Percentiles rank a stretch among this genome's conserved stretches.
phyloP scores from a whole-genome alignment of 2,329 filamentous ascomycete genomes.

The Penicillium sp. region DNA sequence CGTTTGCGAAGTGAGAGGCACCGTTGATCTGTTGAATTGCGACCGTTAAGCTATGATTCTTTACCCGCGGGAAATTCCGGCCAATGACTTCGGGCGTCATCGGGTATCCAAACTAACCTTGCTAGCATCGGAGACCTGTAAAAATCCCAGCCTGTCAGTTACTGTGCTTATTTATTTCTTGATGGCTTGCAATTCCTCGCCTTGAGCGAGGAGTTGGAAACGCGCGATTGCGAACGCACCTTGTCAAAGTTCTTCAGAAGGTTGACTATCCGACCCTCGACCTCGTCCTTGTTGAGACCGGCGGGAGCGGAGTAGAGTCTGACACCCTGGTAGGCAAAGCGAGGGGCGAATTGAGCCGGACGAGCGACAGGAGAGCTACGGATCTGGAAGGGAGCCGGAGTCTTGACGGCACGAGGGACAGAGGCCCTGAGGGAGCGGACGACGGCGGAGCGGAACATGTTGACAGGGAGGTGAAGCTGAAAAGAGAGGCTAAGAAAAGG shows the following conservation, averaged over 20 bases:
- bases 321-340: constrained; percentile 58
- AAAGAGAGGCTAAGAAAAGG: constrained; percentile 10
- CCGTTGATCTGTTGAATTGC: constrained; percentile 63
- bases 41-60: no score
- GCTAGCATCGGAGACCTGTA: constrained; percentile 33
- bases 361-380: constrained; percentile 51
- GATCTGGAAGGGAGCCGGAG: constrained; percentile 52
- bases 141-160: no score
- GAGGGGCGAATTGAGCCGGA: constrained; percentile 50
- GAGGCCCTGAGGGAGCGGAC: constrained; percentile 63
- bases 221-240: constrained; percentile 49
- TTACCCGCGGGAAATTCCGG: no score
- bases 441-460: constrained; percentile 83
- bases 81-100: no score
- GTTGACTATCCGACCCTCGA: constrained; percentile 84
- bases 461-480: constrained; percentile 38
- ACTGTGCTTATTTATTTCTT: no score
- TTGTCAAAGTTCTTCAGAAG: constrained; percentile 96
- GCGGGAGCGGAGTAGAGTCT: constrained; percentile 80
- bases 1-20: constrained; percentile 85
- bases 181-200: no score
- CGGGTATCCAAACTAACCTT: constrained; percentile 30
- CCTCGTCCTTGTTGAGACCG: constrained; percentile 70
- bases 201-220: no score
- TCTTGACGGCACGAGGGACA: constrained; percentile 43